phyloP scores from a whole-genome alignment of 2,329 filamentous ascomycete genomes.

The Fusarium metavorans region DNA sequence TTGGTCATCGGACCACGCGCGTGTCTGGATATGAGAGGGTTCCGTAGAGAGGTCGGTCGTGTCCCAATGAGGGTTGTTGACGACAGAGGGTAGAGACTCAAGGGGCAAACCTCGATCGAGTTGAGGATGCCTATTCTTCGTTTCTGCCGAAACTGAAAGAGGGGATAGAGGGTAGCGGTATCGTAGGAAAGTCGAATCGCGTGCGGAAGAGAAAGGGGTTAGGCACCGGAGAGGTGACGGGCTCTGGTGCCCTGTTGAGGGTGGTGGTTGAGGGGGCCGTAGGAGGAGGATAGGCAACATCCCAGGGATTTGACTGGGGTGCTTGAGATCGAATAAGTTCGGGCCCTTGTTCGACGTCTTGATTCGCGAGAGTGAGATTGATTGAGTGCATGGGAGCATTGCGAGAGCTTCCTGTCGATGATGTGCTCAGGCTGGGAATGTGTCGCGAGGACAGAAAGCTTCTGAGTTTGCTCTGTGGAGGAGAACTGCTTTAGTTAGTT shows the following conservation, averaged over 20 bases:
- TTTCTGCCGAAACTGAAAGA: constrained; percentile 30
- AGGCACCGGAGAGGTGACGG: constrained; percentile 27
- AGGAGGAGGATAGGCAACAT: constrained; percentile 8
- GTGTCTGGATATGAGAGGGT: constrained; percentile 38
- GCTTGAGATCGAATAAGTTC: not conserved
- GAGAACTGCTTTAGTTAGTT: constrained; percentile 26
- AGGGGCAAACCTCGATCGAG: constrained; percentile 20
- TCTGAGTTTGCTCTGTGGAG: constrained; percentile 36
- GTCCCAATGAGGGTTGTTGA: constrained; percentile 27
- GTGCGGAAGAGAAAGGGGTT: constrained; percentile 53
- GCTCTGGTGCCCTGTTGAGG: not conserved
- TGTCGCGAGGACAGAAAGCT: constrained; percentile 37
- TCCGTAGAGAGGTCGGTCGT: not conserved
- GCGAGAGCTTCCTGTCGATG: constrained; percentile 20
- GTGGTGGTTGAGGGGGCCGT: not conserved
- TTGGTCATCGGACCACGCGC: constrained; percentile 46
- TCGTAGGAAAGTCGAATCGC: constrained; percentile 41
- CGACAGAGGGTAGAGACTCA: constrained; percentile 24
- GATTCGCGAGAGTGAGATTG: not conserved
- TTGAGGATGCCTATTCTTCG: constrained; percentile 8
- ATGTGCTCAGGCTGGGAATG: constrained; percentile 29
- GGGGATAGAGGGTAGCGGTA: constrained; percentile 36
- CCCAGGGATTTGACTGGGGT: not conserved
- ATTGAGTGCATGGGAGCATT: constrained; percentile 7
- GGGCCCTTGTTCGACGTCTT: constrained; percentile 24